Evolutionary conservation across 148 eudicot genomes (phyloP).

Genomic region (Drosera capensis): DNA sequence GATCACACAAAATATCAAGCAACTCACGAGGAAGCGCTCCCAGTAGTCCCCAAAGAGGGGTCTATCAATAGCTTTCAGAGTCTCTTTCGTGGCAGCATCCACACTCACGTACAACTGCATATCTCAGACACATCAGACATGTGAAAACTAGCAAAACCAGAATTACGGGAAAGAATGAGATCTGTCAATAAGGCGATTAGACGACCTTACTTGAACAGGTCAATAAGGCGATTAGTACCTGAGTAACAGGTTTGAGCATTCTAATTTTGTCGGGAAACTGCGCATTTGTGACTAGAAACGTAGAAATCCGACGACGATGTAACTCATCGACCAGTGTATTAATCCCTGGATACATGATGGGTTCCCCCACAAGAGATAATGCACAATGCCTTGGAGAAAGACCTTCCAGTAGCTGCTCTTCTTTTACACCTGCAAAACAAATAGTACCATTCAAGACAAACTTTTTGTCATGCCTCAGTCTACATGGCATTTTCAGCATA

Average conservation of each 20-base stretch:
- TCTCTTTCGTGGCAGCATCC: conserved; percentile 94
- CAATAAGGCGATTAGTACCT: conserved; percentile 28
- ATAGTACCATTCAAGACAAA: too few relatives aligned
- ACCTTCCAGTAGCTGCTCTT: conserved; percentile 69
- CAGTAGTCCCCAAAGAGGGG: conserved; percentile 96
- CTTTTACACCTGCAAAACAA: conserved; percentile 57
- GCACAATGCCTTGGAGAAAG: conserved; percentile 97
- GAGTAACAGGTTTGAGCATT: conserved; percentile 65
- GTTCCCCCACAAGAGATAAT: conserved; percentile 96
- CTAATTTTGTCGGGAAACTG: conserved; percentile 92
- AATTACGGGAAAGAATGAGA: too few relatives aligned
- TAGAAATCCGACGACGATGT: conserved; percentile 79
- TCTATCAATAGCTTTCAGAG: conserved; percentile 97
- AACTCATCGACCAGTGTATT: conserved; percentile 80
- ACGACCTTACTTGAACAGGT: too few relatives aligned
- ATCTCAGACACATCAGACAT: conserved; percentile 4
- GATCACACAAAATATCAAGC: not conserved
- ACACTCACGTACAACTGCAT: conserved; percentile 92
- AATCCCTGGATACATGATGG: conserved; percentile 96
- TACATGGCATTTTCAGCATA: too few relatives aligned
- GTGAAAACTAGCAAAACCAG: not conserved
- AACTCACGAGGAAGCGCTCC: conserved; percentile 84
- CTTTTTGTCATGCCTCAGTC: too few relatives aligned
- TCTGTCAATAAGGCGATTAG: not conserved
- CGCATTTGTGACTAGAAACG: conserved; percentile 97